phyloP scores from a whole-genome alignment of 2,329 filamentous ascomycete species.

The Colletotrichum zoysiae region DNA sequence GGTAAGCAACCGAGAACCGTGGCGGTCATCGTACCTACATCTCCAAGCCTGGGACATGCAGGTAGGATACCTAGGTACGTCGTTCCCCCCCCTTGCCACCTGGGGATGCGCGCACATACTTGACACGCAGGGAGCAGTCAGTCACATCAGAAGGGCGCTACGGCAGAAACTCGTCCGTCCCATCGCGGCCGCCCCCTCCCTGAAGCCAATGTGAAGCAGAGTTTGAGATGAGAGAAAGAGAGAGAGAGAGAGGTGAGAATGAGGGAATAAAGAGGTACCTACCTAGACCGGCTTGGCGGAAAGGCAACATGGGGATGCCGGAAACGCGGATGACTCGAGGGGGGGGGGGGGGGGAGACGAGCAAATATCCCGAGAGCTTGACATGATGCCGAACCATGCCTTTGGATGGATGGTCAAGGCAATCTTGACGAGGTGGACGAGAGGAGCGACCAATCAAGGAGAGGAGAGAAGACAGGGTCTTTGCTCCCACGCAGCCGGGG shows the following conservation, averaged over 20 bases:
- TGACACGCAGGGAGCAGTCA: background rate
- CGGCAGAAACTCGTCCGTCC: background rate
- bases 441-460: background rate
- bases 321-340: background rate
- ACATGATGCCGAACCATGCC: background rate
- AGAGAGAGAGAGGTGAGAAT: background rate
- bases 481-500: no score
- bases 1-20: slow-evolving; percentile 25
- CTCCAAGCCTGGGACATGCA: background rate
- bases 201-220: background rate
- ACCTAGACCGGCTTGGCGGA: background rate
- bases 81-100: background rate
- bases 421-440: background rate
- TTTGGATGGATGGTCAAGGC: background rate
- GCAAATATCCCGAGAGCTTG: background rate
- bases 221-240: background rate
- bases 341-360: no score
- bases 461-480: slow-evolving; percentile 5
- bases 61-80: background rate
- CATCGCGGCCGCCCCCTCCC: background rate
- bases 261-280: background rate
- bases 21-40: background rate
- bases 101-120: background rate
- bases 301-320: background rate
- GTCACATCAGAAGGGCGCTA: background rate